Percentiles rank a stretch among this genome's conserved stretches.
These are phyloP conservation scores for Epithele typhae DNA, from an alignment of 768 basidiomycete genomes.

Conservation along the genomic window DNA sequence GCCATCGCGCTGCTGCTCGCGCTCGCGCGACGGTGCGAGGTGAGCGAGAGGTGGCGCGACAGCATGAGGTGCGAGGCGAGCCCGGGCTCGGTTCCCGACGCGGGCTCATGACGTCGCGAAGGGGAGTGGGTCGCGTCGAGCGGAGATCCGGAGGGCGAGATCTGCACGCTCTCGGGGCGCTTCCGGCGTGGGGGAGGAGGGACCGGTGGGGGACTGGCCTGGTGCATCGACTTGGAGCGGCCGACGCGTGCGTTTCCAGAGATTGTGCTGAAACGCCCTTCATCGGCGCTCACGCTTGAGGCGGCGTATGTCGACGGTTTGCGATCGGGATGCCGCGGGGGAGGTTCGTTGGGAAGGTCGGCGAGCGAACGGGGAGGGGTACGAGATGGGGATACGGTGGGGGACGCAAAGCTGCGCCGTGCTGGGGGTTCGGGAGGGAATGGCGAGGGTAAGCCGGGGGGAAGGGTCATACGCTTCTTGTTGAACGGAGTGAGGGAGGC, in stretches of 20 bases:
- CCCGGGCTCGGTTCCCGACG: constrained; percentile 27
- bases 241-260: constrained; percentile 39
- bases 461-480: constrained; percentile 28
- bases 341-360: constrained; percentile 32
- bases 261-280: too few species aligned
- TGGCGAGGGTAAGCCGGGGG: background rate
- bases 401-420: constrained; percentile 15
- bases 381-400: constrained; percentile 24
- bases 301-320: constrained; percentile 24
- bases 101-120: constrained; percentile 41
- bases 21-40: constrained; percentile 19
- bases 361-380: constrained; percentile 26
- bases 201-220: constrained; percentile 34
- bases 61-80: constrained; percentile 24
- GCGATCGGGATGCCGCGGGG: constrained; percentile 56
- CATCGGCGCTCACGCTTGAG: constrained; percentile 17
- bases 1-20: constrained; percentile 7
- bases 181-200: constrained; percentile 44
- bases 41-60: constrained; percentile 38
- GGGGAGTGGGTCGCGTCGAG: constrained; percentile 25
- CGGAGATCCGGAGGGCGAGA: constrained; percentile 20
- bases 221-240: constrained; percentile 54
- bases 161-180: constrained; percentile 64
- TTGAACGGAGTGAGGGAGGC: constrained; percentile 26
- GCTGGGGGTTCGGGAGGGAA: constrained; percentile 6